phyloP scores from a whole-genome alignment of 768 basidiomycete genomes.

The Rhizopogon salebrosus region DNA sequence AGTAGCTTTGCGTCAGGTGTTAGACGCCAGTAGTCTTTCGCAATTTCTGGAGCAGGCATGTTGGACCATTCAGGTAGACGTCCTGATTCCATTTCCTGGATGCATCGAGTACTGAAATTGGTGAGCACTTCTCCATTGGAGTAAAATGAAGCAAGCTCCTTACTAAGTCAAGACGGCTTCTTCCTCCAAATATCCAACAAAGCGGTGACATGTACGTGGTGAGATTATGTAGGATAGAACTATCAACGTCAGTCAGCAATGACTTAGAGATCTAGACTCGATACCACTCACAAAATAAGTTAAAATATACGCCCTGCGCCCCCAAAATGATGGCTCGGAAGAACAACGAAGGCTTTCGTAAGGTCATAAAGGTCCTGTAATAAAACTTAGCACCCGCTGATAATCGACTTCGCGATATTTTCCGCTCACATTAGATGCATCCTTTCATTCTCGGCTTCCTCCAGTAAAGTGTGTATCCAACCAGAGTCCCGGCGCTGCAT shows the following conservation, averaged over 20 bases:
- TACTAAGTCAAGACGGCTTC: constrained; percentile 93
- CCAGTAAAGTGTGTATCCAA: constrained; percentile 91
- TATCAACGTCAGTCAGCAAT: constrained; percentile 23
- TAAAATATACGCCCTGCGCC: constrained; percentile 90
- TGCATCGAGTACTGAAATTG: constrained; percentile 62
- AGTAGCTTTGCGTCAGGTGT: constrained; percentile 65
- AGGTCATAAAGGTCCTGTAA: constrained; percentile 88
- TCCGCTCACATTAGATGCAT: constrained; percentile 82
- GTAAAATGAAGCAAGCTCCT: constrained; percentile 26
- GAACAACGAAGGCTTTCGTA: constrained; percentile 72
- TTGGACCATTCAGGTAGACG: constrained; percentile 78
- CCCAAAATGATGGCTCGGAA: constrained; percentile 83
- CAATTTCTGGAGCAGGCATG: constrained; percentile 77
- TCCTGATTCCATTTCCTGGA: constrained; percentile 78
- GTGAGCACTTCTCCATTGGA: constrained; percentile 9
- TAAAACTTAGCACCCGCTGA: constrained; percentile 12
- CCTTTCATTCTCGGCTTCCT: constrained; percentile 96
- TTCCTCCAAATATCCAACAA: constrained; percentile 90
- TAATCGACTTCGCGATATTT: not conserved
- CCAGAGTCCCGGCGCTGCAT: constrained; percentile 46
- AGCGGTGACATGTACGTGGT: constrained; percentile 77
- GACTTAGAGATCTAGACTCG: constrained; percentile 4
- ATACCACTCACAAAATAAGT: constrained; percentile 67
- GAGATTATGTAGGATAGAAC: constrained; percentile 77
- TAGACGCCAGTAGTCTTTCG: constrained; percentile 94